phyloP scores from a whole-genome alignment of 78 protist genomes.

The Isochrysis galbana region DNA sequence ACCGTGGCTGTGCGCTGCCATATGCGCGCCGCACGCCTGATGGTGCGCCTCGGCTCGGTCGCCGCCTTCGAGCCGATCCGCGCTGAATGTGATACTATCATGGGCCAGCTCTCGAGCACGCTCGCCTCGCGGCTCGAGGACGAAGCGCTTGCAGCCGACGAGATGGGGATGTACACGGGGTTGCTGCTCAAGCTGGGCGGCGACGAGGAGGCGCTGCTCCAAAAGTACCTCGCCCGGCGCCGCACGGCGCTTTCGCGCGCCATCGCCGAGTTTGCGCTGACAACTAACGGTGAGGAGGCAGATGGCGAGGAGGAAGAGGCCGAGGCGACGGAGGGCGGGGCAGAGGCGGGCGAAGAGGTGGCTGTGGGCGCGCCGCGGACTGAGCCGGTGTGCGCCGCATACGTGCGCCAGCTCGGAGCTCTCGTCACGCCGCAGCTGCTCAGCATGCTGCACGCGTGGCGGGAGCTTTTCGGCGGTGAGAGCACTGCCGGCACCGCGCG shows the following conservation, averaged over 20 bases:
- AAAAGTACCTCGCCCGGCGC: background rate
- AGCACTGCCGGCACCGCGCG: background rate
- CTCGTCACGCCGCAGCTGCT: background rate
- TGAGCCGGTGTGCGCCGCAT: background rate
- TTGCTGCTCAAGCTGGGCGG: constrained; percentile 2
- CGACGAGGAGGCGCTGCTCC: background rate
- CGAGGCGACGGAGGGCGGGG: background rate
- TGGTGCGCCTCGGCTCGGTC: constrained; percentile 69
- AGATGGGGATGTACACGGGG: background rate
- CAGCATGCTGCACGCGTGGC: background rate
- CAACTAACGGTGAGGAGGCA: background rate
- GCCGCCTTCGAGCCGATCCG: constrained; percentile 71
- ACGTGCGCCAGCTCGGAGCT: background rate
- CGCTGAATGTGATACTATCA: constrained; percentile 11
- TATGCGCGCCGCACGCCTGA: constrained; percentile 55
- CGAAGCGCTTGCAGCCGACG: too few species aligned
- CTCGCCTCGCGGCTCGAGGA: background rate
- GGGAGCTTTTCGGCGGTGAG: background rate
- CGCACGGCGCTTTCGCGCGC: background rate
- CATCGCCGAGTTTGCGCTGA: background rate
- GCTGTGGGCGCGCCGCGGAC: background rate
- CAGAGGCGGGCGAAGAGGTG: background rate
- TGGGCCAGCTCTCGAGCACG: background rate
- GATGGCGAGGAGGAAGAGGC: background rate
- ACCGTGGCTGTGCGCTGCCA: constrained; percentile 76